Evolutionary conservation across 2,329 filamentous ascomycete species (phyloP).

Genomic region (Neonectria hederae): DNA sequence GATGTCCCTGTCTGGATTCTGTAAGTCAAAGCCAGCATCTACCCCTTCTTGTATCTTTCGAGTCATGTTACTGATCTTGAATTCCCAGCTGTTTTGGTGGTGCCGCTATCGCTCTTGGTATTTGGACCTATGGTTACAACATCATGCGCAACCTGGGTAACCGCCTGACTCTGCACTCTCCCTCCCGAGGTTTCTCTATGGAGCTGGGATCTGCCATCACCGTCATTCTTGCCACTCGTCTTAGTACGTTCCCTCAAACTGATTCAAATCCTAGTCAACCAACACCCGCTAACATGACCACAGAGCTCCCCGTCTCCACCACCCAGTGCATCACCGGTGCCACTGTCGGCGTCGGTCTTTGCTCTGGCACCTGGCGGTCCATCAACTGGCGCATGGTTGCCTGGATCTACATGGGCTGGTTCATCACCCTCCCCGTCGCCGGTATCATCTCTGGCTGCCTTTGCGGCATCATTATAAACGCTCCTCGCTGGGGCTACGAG

Average conservation of each 20-base stretch:
- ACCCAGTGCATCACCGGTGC: slow-evolving; percentile 73
- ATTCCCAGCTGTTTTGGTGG: slow-evolving; percentile 56
- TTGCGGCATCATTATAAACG: slow-evolving; percentile 71
- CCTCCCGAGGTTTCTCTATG: slow-evolving; percentile 67
- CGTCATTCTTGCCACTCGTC: slow-evolving; percentile 70
- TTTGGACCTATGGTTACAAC: slow-evolving; percentile 72
- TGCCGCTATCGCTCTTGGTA: slow-evolving; percentile 62
- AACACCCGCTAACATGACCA: slow-evolving; percentile 1
- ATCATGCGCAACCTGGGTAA: slow-evolving; percentile 73
- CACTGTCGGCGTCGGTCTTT: slow-evolving; percentile 70
- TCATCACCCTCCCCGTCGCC: slow-evolving; percentile 67
- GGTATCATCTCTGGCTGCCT: slow-evolving; percentile 67
- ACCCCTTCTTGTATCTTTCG: too few relatives aligned
- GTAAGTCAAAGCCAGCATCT: slow-evolving; percentile 24
- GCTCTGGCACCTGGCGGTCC: slow-evolving; percentile 65
- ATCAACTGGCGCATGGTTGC: slow-evolving; percentile 72
- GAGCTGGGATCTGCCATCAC: slow-evolving; percentile 69
- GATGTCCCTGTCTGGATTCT: slow-evolving; percentile 70
- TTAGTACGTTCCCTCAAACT: slow-evolving; percentile 50
- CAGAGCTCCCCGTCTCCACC: slow-evolving; percentile 69
- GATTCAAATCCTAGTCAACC: accelerated
- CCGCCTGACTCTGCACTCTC: slow-evolving; percentile 69
- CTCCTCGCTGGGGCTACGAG: slow-evolving; percentile 58
- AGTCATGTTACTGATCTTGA: neutral
- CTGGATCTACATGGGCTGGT: slow-evolving; percentile 69